Evolutionary conservation across 2,329 filamentous ascomycete genomes (phyloP).

Genomic region (Xylaria polymorpha): DNA sequence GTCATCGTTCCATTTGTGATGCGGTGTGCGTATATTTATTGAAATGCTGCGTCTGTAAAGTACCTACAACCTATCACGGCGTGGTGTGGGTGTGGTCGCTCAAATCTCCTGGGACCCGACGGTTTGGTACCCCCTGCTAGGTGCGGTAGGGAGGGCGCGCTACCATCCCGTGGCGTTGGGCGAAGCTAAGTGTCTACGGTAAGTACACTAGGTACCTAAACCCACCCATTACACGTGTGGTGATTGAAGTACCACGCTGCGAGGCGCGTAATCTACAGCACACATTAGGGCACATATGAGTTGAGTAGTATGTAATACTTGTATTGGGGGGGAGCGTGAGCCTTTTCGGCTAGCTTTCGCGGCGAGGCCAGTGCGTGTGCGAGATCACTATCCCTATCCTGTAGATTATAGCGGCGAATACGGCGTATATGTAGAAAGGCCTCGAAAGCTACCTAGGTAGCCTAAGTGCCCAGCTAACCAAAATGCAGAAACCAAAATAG

Average conservation of each 20-base stretch:
- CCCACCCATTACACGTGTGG: neutral
- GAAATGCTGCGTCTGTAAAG: neutral
- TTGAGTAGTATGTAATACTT: too few relatives aligned
- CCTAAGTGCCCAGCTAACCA: too few relatives aligned
- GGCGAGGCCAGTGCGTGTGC: too few relatives aligned
- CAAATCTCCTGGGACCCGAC: conserved; percentile 10
- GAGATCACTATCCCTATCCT: too few relatives aligned
- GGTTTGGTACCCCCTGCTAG: conserved; percentile 20
- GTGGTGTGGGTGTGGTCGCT: neutral
- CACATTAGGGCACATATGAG: too few relatives aligned
- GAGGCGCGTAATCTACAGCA: too few relatives aligned
- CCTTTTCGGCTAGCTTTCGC: too few relatives aligned
- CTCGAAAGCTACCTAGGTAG: too few relatives aligned
- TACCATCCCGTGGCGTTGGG: neutral
- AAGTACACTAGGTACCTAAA: neutral
- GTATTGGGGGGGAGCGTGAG: too few relatives aligned
- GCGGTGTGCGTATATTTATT: conserved; percentile 20
- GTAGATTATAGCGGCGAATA: too few relatives aligned
- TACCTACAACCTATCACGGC: neutral
- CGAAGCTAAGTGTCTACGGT: neutral
- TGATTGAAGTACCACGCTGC: neutral
- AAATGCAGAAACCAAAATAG: too few relatives aligned
- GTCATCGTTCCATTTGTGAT: conserved; percentile 12
- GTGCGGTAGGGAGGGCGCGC: neutral
- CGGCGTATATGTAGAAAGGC: too few relatives aligned